Conservation (phyloP, 768 basidiomycete species). For the Leccinum truebloodii region DNA sequence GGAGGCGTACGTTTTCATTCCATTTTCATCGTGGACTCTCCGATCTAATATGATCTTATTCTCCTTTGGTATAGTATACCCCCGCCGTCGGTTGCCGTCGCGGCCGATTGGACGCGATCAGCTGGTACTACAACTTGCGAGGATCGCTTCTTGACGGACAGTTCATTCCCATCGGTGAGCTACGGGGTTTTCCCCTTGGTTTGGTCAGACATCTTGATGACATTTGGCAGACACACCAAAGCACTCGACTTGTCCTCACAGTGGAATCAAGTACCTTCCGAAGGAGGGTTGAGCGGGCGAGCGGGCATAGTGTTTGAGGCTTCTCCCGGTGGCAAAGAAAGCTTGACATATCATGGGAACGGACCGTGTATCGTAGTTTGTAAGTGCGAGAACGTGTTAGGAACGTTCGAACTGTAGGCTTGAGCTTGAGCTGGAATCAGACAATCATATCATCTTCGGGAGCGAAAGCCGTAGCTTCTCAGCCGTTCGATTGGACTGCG, state of each 20-base stretch:
- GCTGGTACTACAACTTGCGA: conserved; percentile 63
- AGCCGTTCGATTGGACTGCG: not conserved
- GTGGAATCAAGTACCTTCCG: conserved; percentile 59
- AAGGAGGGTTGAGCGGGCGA: conserved; percentile 37
- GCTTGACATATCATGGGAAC: not conserved
- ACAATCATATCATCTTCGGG: not conserved
- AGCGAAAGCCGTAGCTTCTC: not conserved
- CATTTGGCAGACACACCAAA: conserved; percentile 51
- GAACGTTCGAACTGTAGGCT: not conserved
- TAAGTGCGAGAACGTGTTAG: not conserved
- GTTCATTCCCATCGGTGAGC: conserved; percentile 60
- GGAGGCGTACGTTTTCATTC: conserved; percentile 39
- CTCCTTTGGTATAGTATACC: conserved; percentile 38
- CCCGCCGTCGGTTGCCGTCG: conserved; percentile 49
- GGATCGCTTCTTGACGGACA: conserved; percentile 65
- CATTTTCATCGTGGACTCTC: not conserved
- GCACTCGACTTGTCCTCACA: conserved; percentile 53
- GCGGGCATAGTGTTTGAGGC: not conserved
- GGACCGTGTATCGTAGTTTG: not conserved
- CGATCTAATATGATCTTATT: not conserved
- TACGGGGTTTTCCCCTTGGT: not conserved
- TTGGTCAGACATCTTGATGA: not conserved
- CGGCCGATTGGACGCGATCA: conserved; percentile 43
- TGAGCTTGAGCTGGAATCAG: too few relatives aligned
- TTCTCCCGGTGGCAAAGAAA: not conserved